Percentiles rank a stretch among this genome's conserved stretches.
Evolutionary conservation across 345 rosid genomes (phyloP).

Genomic region (Cochlearia excelsa): DNA sequence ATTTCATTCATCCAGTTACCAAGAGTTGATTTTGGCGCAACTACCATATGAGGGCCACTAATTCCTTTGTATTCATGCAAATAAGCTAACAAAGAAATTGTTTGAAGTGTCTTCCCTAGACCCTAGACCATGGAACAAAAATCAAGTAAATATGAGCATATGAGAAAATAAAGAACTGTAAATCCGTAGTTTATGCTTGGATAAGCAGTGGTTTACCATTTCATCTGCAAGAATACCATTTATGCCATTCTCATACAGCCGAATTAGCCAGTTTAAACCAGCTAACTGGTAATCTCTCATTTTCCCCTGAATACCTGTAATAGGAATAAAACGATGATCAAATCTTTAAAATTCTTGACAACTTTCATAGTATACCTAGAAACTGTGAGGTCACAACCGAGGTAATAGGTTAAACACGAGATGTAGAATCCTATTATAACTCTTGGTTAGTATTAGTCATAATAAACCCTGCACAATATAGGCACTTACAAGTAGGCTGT

Average conservation of each 20-base stretch:
- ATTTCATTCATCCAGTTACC: constrained; percentile 99
- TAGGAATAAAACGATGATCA: neutral
- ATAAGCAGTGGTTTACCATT: constrained; percentile 53
- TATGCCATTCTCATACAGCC: constrained; percentile 94
- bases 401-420: constrained; percentile 3
- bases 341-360: too few species aligned
- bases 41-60: constrained; percentile 98
- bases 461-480: neutral
- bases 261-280: constrained; percentile 93
- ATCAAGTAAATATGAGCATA: constrained; percentile 32
- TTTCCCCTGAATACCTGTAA: constrained; percentile 88
- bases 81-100: constrained; percentile 88
- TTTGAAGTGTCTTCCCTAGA: constrained; percentile 97
- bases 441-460: constrained; percentile 23
- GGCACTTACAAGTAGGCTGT: constrained; percentile 85
- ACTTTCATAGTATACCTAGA: neutral
- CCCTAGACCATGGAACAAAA: constrained; percentile 50
- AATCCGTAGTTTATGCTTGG: neutral
- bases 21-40: constrained; percentile 99
- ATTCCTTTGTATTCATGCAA: constrained; percentile 95
- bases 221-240: constrained; percentile 97
- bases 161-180: constrained; percentile 1
- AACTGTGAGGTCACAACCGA: constrained; percentile 11
- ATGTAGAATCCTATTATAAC: constrained; percentile 2
- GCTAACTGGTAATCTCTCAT: constrained; percentile 98